Percentiles rank a stretch among this genome's conserved stretches.
Evolutionary conservation across 179 eudicot genomes (phyloP).

Genomic region (Beta lomatogona): DNA sequence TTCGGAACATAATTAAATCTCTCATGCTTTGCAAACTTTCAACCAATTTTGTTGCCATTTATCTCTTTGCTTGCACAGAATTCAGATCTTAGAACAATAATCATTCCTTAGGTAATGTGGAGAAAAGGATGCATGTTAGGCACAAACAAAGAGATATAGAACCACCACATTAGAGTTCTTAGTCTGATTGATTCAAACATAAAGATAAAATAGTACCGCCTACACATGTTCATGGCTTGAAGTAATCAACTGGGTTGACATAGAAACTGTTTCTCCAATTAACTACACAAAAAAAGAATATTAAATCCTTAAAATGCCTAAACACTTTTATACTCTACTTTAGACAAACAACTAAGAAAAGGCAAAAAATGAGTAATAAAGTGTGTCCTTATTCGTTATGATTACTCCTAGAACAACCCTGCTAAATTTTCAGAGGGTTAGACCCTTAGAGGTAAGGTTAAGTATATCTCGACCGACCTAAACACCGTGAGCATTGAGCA

Average conservation of each 20-base stretch:
- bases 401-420: too few species aligned
- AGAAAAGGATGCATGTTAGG: slow-evolving; percentile 16
- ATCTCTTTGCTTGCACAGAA: slow-evolving; percentile 15
- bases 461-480: neutral
- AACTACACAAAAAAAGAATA: neutral
- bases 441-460: neutral
- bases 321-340: neutral
- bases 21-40: slow-evolving; percentile 25
- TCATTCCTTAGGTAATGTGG: slow-evolving; percentile 23
- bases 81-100: slow-evolving; percentile 2
- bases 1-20: slow-evolving; percentile 34
- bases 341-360: neutral
- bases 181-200: slow-evolving; percentile 35
- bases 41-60: slow-evolving; percentile 27
- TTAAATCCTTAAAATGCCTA: neutral
- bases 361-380: neutral
- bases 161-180: slow-evolving; percentile 4
- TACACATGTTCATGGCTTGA: slow-evolving; percentile 21
- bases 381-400: too few species aligned
- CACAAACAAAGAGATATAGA: slow-evolving; percentile 23
- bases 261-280: neutral
- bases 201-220: slow-evolving; percentile 4
- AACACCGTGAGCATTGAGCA: neutral
- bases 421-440: neutral
- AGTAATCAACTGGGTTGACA: slow-evolving; percentile 27